Conservation (phyloP, 2,329 filamentous ascomycete species). For the Sporothrix euskadiensis region DNA sequence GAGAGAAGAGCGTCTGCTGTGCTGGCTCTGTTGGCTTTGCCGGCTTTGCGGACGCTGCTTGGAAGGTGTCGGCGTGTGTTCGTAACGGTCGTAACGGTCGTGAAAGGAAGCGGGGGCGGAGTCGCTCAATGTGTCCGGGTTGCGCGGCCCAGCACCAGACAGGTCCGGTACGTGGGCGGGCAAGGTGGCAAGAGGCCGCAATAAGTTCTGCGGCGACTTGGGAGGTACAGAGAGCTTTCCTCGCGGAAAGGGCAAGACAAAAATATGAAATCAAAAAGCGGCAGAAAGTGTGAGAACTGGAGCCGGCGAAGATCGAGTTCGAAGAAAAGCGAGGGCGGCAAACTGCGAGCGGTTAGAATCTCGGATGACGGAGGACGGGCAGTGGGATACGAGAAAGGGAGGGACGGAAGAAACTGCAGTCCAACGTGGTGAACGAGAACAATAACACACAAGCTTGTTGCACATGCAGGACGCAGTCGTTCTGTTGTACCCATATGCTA, state of each 20-base stretch:
- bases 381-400: background rate
- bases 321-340: background rate
- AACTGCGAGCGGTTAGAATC: conserved; percentile 22
- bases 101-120: conserved; percentile 38
- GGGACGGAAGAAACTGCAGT: conserved; percentile 1
- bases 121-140: conserved; percentile 30
- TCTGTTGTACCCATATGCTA: background rate
- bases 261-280: background rate
- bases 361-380: background rate
- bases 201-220: conserved; percentile 25
- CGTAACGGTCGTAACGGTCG: conserved; percentile 59
- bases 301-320: background rate
- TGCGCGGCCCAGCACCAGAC: conserved; percentile 30
- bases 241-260: background rate
- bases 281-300: background rate
- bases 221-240: background rate
- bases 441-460: conserved; percentile 13
- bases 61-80: conserved; percentile 43
- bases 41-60: conserved; percentile 28
- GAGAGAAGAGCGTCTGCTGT: conserved; percentile 41
- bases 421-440: background rate
- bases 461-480: conserved; percentile 17
- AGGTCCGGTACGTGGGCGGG: conserved; percentile 29
- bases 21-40: conserved; percentile 41
- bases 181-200: conserved; percentile 29